Conservation (phyloP, 768 basidiomycete genomes). For the Tremella mesenterica region DNA sequence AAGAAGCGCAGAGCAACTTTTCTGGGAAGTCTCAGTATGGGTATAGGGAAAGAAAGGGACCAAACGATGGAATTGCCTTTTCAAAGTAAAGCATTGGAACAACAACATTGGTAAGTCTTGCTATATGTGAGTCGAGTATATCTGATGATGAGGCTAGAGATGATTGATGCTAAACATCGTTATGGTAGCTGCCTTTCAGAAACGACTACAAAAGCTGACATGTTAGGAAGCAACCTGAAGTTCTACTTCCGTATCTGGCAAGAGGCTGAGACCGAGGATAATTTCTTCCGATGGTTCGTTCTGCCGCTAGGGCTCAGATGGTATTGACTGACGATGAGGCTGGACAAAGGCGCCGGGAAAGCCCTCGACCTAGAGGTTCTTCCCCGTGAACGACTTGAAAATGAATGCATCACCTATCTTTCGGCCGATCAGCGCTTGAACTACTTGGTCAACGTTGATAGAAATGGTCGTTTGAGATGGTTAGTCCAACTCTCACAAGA, state of each 20-base stretch:
- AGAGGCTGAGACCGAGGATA: conserved; percentile 55
- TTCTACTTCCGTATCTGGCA: conserved; percentile 57
- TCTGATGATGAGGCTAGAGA: conserved; percentile 24
- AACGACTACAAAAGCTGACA: too few relatives aligned
- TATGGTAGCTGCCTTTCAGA: conserved; percentile 20
- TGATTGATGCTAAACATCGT: conserved; percentile 41
- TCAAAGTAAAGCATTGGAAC: conserved; percentile 30
- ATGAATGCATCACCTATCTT: conserved; percentile 56
- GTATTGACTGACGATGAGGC: conserved; percentile 45
- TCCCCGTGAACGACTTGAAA: conserved; percentile 55
- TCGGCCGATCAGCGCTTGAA: conserved; percentile 58
- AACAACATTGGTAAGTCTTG: conserved; percentile 35
- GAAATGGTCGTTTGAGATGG: conserved; percentile 46
- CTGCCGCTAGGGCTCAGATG: not conserved
- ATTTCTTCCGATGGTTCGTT: conserved; percentile 52
- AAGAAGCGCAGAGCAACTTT: conserved; percentile 21
- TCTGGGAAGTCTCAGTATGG: conserved; percentile 23
- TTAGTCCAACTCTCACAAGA: conserved; percentile 8
- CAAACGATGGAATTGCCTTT: conserved; percentile 27
- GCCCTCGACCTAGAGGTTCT: conserved; percentile 55
- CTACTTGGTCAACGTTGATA: conserved; percentile 56
- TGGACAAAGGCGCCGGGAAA: conserved; percentile 57
- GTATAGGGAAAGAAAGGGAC: conserved; percentile 17
- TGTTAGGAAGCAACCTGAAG: conserved; percentile 35
- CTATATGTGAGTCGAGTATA: not conserved